Conservation (phyloP, 2,329 filamentous ascomycete species). For the Tolypocladium guangdongense region DNA sequence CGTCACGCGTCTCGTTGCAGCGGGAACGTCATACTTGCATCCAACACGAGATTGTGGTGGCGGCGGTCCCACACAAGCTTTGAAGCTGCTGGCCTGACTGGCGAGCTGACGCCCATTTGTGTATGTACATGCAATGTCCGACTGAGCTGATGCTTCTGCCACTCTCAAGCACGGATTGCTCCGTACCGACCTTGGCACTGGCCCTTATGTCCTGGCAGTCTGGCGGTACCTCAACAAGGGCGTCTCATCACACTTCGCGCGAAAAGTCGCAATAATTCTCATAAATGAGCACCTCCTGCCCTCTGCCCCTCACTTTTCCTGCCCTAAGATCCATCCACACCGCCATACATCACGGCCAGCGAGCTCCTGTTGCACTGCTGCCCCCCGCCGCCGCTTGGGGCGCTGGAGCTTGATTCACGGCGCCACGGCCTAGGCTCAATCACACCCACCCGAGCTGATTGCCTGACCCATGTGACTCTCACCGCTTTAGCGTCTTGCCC, state of each 20-base stretch:
- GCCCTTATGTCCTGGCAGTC: too few species aligned
- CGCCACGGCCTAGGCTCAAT: background rate
- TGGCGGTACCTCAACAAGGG: background rate
- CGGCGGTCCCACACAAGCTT: background rate
- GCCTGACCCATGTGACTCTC: slow-evolving; percentile 5
- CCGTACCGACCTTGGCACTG: background rate
- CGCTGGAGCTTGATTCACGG: background rate
- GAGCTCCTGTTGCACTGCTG: background rate
- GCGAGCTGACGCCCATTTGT: background rate
- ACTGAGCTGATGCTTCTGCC: background rate
- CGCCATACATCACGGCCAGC: background rate
- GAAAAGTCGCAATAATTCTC: background rate
- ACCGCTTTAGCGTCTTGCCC: slow-evolving; percentile 2
- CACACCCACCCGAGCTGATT: slow-evolving; percentile 5
- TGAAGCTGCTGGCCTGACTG: background rate
- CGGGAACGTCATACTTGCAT: slow-evolving; percentile 4
- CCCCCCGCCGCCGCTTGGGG: background rate
- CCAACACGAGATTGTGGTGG: slow-evolving; percentile 5
- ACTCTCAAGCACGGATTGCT: background rate
- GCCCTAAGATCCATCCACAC: background rate
- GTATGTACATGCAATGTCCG: background rate
- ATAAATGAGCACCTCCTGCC: background rate
- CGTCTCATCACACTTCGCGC: background rate
- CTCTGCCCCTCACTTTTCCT: background rate
- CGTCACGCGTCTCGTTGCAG: slow-evolving; percentile 4